These are phyloP conservation scores for Porodaedalea pini DNA, from an alignment of 1,284 basidiomycete genomes.

Conservation along the genomic window DNA sequence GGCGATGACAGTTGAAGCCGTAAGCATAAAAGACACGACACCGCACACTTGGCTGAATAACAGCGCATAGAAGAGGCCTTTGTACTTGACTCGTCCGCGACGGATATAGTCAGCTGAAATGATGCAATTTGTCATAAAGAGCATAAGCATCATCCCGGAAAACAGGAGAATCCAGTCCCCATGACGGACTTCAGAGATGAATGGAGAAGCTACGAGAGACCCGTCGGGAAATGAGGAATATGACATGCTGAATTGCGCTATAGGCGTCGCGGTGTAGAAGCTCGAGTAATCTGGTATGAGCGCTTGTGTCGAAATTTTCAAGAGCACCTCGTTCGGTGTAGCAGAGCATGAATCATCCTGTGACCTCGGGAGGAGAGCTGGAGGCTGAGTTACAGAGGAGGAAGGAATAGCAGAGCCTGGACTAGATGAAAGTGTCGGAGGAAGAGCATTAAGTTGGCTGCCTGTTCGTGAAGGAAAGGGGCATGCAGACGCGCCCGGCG, in stretches of 20 bases:
- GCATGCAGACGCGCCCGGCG: neutral
- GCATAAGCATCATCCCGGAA: slow-evolving; percentile 44
- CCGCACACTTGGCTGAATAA: slow-evolving; percentile 55
- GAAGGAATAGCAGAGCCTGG: slow-evolving; percentile 1
- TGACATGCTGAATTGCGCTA: slow-evolving; percentile 43
- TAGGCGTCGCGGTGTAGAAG: slow-evolving; percentile 41
- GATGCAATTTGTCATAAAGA: slow-evolving; percentile 55
- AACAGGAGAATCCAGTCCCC: slow-evolving; percentile 47
- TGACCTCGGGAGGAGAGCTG: slow-evolving; percentile 10
- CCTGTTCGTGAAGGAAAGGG: slow-evolving; percentile 2
- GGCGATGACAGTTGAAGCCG: slow-evolving; percentile 46
- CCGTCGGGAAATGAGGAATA: slow-evolving; percentile 53
- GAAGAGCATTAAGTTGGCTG: neutral
- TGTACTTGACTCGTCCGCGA: slow-evolving; percentile 57
- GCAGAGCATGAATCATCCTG: slow-evolving; percentile 8
- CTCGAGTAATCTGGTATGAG: slow-evolving; percentile 46
- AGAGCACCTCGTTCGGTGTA: slow-evolving; percentile 39
- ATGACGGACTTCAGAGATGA: slow-evolving; percentile 39
- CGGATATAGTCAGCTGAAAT: slow-evolving; percentile 50
- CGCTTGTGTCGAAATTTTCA: slow-evolving; percentile 48
- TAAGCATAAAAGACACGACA: slow-evolving; percentile 41
- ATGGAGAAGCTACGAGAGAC: slow-evolving; percentile 52
- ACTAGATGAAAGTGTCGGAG: neutral
- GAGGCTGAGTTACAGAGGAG: slow-evolving; percentile 8
- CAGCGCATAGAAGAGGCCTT: slow-evolving; percentile 52